These are phyloP conservation scores for Protomyces macrosporus DNA, from an alignment of 1,139 yeast species.

Conservation along the genomic window DNA sequence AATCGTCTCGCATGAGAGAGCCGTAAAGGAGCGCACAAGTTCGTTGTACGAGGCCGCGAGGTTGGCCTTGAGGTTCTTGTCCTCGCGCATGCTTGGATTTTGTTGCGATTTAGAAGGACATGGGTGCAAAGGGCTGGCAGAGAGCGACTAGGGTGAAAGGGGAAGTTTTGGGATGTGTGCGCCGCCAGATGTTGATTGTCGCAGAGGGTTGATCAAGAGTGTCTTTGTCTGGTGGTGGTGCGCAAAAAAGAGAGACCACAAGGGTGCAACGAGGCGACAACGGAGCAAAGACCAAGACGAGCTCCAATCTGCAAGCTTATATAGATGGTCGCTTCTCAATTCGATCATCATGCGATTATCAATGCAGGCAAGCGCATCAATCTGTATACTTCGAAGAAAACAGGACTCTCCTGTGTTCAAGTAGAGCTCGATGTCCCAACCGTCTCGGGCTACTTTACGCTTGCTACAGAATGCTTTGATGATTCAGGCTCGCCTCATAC, in stretches of 20 bases:
- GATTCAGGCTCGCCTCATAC: conserved; percentile 96
- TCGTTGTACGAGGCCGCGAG: conserved; percentile 25
- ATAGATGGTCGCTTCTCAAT: conserved; percentile 18
- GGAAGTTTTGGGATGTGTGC: no score
- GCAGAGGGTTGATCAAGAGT: no score
- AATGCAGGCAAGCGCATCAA: conserved; percentile 8
- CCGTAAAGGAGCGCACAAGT: conserved; percentile 20
- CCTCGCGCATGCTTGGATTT: not conserved
- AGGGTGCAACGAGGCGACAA: no score
- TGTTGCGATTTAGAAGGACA: no score
- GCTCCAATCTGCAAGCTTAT: no score
- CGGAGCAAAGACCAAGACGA: no score
- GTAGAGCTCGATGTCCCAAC: conserved; percentile 80
- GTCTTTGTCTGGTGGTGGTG: no score
- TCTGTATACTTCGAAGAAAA: conserved; percentile 35
- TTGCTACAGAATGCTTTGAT: conserved; percentile 81
- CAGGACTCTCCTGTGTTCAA: conserved; percentile 76
- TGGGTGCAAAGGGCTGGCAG: no score
- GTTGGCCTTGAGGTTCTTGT: conserved; percentile 14
- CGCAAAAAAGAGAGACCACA: no score
- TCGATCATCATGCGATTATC: conserved; percentile 13
- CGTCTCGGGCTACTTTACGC: conserved; percentile 89
- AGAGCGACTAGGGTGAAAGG: no score
- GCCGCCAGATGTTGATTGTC: no score
- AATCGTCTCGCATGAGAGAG: conserved; percentile 27